A percentile compares a stretch with the other conserved stretches of the same genome.
These are phyloP conservation scores for Chytriomyces sp. DNA, from an alignment of 192 early-diverging fungal genomes.

Conservation along the genomic window DNA sequence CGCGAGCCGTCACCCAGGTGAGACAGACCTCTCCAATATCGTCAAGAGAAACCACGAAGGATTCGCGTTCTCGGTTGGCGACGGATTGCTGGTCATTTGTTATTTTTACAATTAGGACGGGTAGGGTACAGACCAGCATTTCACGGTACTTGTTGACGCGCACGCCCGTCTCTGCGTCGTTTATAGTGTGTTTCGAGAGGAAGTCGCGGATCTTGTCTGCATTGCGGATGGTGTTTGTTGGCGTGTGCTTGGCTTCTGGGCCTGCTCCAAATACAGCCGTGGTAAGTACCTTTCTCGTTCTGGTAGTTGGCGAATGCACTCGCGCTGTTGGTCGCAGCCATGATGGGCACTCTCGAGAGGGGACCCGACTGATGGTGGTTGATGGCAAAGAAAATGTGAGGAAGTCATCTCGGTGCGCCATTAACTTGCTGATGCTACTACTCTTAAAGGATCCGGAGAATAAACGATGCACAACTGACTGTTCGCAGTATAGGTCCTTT, in stretches of 20 bases:
- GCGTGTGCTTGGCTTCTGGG: background rate
- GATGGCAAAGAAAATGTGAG: background rate
- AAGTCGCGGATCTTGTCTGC: constrained; percentile 43
- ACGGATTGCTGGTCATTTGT: constrained; percentile 43
- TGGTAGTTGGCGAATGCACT: constrained; percentile 42
- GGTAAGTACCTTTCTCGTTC: constrained; percentile 42
- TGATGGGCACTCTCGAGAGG: background rate
- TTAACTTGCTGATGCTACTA: no score
- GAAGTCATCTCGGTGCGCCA: no score
- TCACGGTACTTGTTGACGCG: constrained; percentile 38
- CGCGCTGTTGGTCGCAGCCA: background rate
- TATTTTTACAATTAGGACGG: background rate
- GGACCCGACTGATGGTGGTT: background rate
- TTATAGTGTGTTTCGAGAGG: constrained; percentile 40
- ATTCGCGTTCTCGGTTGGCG: constrained; percentile 31
- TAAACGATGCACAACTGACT: no score
- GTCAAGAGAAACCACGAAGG: constrained; percentile 50
- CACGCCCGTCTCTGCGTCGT: constrained; percentile 2
- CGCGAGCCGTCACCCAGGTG: background rate
- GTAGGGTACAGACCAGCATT: constrained; percentile 9
- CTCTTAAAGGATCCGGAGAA: no score
- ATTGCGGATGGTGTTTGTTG: background rate
- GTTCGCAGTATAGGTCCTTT: no score
- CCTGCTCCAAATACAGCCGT: background rate
- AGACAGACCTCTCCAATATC: constrained; percentile 40